Evolutionary conservation across 768 basidiomycete genomes (phyloP), one percentile per base, ranked within the genome.

Genomic region (Boletus pseudo-olivaceus): DNA sequence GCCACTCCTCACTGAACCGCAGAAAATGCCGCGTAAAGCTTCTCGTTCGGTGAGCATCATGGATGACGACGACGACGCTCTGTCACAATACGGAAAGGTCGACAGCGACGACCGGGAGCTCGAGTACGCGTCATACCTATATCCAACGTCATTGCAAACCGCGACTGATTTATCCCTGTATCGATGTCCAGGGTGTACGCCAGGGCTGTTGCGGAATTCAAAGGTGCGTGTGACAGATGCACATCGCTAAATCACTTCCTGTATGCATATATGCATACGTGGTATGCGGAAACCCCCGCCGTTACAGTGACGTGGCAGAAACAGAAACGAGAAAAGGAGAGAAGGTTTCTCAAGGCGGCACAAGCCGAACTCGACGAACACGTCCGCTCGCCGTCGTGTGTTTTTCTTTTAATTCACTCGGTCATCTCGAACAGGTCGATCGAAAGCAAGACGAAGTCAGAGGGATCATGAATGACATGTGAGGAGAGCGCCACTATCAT

Each of bases 231-330:
- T 29, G 10, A 43, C 15, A 27, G 4, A 30, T 17, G 29, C 29
- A 17, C 33, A 0, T 23, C 14, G 1, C 29, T 19, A 15, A 40
- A 1, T n/a, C 3, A 7, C 20, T 37, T 10, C 5, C 7, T 15
- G n/a, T 37, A 20, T 30, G 37, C 38, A 52, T 53, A 26, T n/a
- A 37, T 38, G 51, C 49, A 17, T 19, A 30, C 20, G 29, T 29
- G 1, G 5, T 7, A 32, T 45, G 44, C 44, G 35, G 44, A 4
- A 0, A 30, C 19, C 15, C 23, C 6, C 33, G 20, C 34, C 3
- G 1, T 19, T 12, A 29, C 46, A 72, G 69, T 67, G 38, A 60
- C 70, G 8, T 72, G 70, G 70, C 62, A 70, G 45, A 70, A 63
- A 56, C 66, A 72, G n/a, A 62, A 59, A 27, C 57, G 26, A 35